Conservation (phyloP, 495 filamentous ascomycete species). For the Lepidopterella palustris region DNA sequence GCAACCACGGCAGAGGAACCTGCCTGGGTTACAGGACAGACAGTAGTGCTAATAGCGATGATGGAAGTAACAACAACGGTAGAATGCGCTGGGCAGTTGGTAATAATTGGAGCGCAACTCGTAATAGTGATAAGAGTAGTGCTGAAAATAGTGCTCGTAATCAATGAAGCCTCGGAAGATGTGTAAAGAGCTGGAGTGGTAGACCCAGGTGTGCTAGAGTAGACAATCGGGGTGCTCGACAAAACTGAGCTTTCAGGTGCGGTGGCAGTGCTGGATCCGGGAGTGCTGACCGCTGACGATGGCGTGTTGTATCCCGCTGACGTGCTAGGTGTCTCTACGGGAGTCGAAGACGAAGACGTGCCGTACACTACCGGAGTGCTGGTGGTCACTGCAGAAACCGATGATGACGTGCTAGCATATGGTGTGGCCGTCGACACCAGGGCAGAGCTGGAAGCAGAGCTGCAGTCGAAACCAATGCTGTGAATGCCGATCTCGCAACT, state of each 20-base stretch:
- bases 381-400: background rate
- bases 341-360: too few species aligned
- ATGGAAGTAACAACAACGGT: slow-evolving; percentile 7
- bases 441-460: slow-evolving; percentile 39
- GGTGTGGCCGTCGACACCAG: slow-evolving; percentile 28
- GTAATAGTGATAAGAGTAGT: slow-evolving; percentile 35
- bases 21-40: slow-evolving; percentile 1
- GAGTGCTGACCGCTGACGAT: background rate
- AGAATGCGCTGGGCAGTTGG: slow-evolving; percentile 34
- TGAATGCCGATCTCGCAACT: slow-evolving; percentile 67
- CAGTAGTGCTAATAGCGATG: slow-evolving; percentile 8
- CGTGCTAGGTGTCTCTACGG: too few species aligned
- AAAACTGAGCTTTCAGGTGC: too few species aligned
- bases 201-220: slow-evolving; percentile 1
- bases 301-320: too few species aligned
- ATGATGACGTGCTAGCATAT: background rate
- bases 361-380: background rate
- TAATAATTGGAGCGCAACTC: slow-evolving; percentile 20
- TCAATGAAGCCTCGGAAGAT: background rate
- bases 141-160: slow-evolving; percentile 26
- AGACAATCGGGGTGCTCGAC: background rate
- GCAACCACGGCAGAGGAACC: background rate
- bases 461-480: slow-evolving; percentile 76
- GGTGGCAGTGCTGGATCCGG: too few species aligned
- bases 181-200: background rate